These are phyloP conservation scores for Sclerotiophoma versabilis DNA, from an alignment of 2,329 filamentous ascomycete genomes.

Conservation along the genomic window DNA sequence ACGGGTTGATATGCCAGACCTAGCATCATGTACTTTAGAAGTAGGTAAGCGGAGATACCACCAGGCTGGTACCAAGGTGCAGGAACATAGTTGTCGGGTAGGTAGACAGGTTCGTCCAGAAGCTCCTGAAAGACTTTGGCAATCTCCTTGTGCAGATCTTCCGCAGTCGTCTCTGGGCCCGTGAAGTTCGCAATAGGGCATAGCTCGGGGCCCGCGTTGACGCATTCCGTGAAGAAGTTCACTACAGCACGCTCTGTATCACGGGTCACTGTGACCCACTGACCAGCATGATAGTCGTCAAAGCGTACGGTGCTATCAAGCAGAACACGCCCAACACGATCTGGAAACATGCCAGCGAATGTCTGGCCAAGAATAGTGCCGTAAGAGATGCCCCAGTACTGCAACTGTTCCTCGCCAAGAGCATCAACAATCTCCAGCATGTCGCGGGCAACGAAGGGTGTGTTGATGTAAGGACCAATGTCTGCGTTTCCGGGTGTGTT, in stretches of 20 bases:
- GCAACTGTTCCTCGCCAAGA: conserved; percentile 21
- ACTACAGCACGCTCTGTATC: conserved; percentile 21
- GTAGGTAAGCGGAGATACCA: conserved; percentile 1
- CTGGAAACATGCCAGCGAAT: conserved; percentile 53
- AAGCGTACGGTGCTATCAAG: conserved; percentile 40
- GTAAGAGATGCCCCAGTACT: conserved; percentile 53
- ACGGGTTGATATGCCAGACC: conserved; percentile 6
- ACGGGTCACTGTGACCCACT: conserved; percentile 18
- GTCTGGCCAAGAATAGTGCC: conserved; percentile 56
- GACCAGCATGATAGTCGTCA: conserved; percentile 20
- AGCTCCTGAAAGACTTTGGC: conserved; percentile 19
- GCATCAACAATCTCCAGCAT: conserved; percentile 29
- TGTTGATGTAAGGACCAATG: conserved; percentile 22
- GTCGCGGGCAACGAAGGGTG: conserved; percentile 24
- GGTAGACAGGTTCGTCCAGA: conserved; percentile 17
- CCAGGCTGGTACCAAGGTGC: conserved; percentile 20
- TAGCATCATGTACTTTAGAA: conserved; percentile 15
- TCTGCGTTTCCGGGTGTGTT: conserved; percentile 21
- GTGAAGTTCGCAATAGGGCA: conserved; percentile 21
- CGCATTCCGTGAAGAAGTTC: conserved; percentile 22
- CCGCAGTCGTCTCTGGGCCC: conserved; percentile 19
- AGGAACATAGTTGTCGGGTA: conserved; percentile 15
- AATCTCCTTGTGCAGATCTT: conserved; percentile 15
- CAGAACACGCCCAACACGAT: conserved; percentile 42
- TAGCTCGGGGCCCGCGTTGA: conserved; percentile 13